A percentile compares a stretch with the other conserved stretches of the same genome.
phyloP scores from a whole-genome alignment of 2,329 filamentous ascomycete genomes.

The Pezicula radicicola region DNA sequence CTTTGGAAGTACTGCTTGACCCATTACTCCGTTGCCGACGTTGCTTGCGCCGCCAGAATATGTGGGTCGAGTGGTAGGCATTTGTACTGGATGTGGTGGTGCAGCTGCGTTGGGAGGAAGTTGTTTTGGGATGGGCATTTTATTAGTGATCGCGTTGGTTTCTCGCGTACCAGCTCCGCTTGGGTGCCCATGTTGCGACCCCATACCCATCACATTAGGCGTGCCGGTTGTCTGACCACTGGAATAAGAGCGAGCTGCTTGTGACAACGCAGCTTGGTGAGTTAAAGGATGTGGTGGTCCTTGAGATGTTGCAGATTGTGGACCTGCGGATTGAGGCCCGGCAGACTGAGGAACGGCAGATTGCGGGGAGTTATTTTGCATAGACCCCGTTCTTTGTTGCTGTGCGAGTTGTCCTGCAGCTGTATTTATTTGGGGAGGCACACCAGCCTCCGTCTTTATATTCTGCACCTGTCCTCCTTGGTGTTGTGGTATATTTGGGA shows the following conservation, averaged over 20 bases:
- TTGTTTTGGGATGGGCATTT: constrained; percentile 55
- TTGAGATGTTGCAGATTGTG: constrained; percentile 19
- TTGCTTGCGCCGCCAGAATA: constrained; percentile 73
- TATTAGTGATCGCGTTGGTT: constrained; percentile 23
- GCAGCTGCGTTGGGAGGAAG: constrained; percentile 66
- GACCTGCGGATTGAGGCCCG: constrained; percentile 22
- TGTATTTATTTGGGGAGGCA: constrained; percentile 26
- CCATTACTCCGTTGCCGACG: constrained; percentile 76
- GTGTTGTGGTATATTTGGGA: constrained; percentile 9
- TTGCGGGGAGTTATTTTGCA: constrained; percentile 25
- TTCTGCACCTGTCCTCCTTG: constrained; percentile 11
- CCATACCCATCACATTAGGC: constrained; percentile 26
- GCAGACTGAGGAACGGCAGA: constrained; percentile 26
- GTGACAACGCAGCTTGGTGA: constrained; percentile 26
- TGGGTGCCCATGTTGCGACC: constrained; percentile 22
- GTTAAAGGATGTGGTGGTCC: constrained; percentile 17
- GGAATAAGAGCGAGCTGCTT: constrained; percentile 30
- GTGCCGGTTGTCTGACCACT: constrained; percentile 18
- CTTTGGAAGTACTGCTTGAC: constrained; percentile 80
- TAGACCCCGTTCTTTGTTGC: constrained; percentile 11
- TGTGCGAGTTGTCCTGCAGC: constrained; percentile 21
- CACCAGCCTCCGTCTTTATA: constrained; percentile 24
- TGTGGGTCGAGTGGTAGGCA: constrained; percentile 75
- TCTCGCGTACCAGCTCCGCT: constrained; percentile 15
- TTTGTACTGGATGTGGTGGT: constrained; percentile 69